Evolutionary conservation across 2,329 filamentous ascomycete genomes (phyloP), one percentile per base, ranked within the genome.

Genomic region (Fusarium praegraminearum): DNA sequence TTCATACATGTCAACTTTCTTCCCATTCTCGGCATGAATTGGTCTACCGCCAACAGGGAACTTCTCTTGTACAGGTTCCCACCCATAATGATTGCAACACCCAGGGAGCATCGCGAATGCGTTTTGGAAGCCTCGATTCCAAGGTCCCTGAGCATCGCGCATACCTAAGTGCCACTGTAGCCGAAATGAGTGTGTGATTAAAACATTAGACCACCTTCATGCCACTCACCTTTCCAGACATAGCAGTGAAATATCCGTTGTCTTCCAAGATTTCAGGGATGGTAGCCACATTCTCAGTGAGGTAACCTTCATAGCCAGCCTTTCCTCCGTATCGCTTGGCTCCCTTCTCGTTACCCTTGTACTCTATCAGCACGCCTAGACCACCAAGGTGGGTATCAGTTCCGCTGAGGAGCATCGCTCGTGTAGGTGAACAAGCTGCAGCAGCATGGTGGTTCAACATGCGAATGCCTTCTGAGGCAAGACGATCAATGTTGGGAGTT

Each of bases 371-470:
- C 0, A 30, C 28, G 4, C 28, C 28, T 12, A 30, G 0, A 12
- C 28, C 28, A 11, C 28, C 28, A 5, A 30, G 28, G 64, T 85
- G 85, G 63, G 87, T 83, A 64, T 88, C 85, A 1, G 86, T 89
- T 5, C 87, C 87, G 1, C 85, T 87, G 78, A 89, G 83, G 55
- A 89, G 82, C 87, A 89, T 89, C 43, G 85, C 82, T 36, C 86
- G 78, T 4, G 84, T 87, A 4, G 86, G 87, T 50, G 85, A 88
- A 76, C 86, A 89, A 45, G 86, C 86, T 7, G 85, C 84, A 0
- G 86, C 86, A 1, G 86, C 84, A 71, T 89, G 86, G 75, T 85
- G 0, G 86, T 88, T 30, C 28, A 30, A 0, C 67, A 88, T 84
- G 2, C 86, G 82, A 16, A 89, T 72, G 13, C 86, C 83, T 30